Percentiles rank a stretch among this genome's conserved stretches.
phyloP scores from a whole-genome alignment of 768 basidiomycete species.

The Mycena galericulata region DNA sequence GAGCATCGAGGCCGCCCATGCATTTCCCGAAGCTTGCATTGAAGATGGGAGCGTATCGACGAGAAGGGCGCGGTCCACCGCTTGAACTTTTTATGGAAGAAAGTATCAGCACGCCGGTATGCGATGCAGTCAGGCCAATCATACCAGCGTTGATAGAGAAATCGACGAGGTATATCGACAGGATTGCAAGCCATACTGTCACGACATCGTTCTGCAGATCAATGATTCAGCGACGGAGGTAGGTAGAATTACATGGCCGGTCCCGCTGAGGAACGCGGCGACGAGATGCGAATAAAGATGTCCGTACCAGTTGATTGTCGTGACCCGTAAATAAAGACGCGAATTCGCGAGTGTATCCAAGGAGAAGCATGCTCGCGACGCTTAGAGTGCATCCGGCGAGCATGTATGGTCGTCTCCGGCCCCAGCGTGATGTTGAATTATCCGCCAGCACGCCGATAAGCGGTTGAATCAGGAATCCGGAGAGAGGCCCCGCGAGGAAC shows the following conservation, averaged over 20 bases:
- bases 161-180: constrained; percentile 76
- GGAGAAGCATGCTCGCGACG: constrained; percentile 77
- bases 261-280: too few relatives aligned
- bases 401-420: constrained; percentile 90
- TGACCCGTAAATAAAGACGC: constrained; percentile 61
- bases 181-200: constrained; percentile 83
- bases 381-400: constrained; percentile 75
- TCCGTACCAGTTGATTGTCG: constrained; percentile 45
- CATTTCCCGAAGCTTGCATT: constrained; percentile 87
- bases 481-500: constrained; percentile 92
- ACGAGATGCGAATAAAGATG: too few relatives aligned
- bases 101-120: not conserved
- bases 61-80: constrained; percentile 89
- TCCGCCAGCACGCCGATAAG: constrained; percentile 90
- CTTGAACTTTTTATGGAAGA: constrained; percentile 67
- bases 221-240: too few relatives aligned
- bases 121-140: not conserved
- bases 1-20: constrained; percentile 96
- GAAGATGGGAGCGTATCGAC: constrained; percentile 85
- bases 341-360: constrained; percentile 84
- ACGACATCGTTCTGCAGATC: constrained; percentile 67
- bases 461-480: constrained; percentile 92
- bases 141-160: constrained; percentile 64
- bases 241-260: too few relatives aligned
- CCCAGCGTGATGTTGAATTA: constrained; percentile 84